Conservation (phyloP, 2,329 filamentous ascomycete species). For the Zasmidium angulare region DNA sequence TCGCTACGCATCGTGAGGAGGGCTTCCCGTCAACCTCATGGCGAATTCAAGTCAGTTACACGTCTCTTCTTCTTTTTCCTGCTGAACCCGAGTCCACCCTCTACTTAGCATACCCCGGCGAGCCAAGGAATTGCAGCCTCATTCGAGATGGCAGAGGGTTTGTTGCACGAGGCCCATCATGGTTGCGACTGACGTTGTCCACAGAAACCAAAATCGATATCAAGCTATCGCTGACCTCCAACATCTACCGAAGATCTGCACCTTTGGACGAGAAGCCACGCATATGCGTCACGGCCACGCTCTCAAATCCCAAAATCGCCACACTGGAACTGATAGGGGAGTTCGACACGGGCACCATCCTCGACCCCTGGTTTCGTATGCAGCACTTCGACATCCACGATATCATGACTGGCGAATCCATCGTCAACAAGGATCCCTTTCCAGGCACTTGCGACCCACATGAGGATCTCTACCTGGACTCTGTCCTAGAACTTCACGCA, state of each 20-base stretch:
- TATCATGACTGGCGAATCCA: neutral
- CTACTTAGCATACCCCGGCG: too few species aligned
- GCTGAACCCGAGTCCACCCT: too few species aligned
- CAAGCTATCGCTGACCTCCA: neutral
- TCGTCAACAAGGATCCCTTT: slow-evolving; percentile 3
- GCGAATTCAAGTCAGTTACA: too few species aligned
- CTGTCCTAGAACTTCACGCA: neutral
- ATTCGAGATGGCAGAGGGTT: neutral
- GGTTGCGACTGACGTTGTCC: neutral
- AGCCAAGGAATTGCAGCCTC: too few species aligned
- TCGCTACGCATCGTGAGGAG: too few species aligned
- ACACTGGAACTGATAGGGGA: neutral
- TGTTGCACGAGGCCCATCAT: too few species aligned
- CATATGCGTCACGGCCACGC: neutral
- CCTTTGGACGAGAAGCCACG: neutral
- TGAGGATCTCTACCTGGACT: neutral
- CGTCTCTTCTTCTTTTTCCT: too few species aligned
- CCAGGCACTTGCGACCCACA: slow-evolving; percentile 7
- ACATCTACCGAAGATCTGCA: neutral
- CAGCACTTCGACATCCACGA: slow-evolving; percentile 2
- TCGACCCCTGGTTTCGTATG: neutral
- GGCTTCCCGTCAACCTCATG: too few species aligned
- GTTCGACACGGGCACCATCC: neutral
- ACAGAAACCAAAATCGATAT: neutral
- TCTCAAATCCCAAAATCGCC: neutral